These are phyloP conservation scores for Silene noctiflora DNA, from an alignment of 179 eudicot genomes.

Conservation along the genomic window DNA sequence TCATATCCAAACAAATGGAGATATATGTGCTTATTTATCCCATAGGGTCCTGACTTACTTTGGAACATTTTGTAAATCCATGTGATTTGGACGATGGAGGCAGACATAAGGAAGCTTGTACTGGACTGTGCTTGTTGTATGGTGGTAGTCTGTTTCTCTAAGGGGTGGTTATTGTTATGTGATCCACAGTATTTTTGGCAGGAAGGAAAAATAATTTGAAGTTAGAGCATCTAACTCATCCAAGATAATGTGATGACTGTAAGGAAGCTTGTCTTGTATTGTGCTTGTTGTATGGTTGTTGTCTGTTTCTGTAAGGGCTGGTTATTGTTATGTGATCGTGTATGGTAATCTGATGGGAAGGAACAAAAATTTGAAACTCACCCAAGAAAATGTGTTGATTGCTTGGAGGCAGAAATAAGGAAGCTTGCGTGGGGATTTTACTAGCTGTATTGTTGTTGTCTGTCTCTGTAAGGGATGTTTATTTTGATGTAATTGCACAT, in stretches of 20 bases:
- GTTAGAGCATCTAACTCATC: neutral
- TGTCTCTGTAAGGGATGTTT: neutral
- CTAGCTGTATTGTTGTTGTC: neutral
- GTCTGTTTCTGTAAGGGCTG: neutral
- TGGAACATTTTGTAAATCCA: neutral
- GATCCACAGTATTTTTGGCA: neutral
- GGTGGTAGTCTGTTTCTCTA: neutral
- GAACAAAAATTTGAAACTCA: neutral
- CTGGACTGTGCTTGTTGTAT: neutral
- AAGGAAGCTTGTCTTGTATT: conserved; percentile 3
- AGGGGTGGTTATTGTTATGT: neutral
- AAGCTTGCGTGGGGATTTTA: conserved; percentile 2
- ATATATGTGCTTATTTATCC: neutral
- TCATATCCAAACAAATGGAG: neutral
- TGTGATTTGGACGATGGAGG: neutral
- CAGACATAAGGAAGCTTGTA: conserved; percentile 13
- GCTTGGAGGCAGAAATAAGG: neutral
- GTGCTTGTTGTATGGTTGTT: conserved; percentile 70
- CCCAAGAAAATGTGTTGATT: neutral
- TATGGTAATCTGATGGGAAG: neutral
- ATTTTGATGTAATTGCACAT: neutral
- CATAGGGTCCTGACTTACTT: neutral
- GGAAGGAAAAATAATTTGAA: neutral
- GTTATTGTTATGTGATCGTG: neutral
- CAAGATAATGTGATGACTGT: neutral